A percentile compares a stretch with the other conserved stretches of the same genome.
These are phyloP conservation scores for Lachnellula hyalina DNA, from an alignment of 2,329 filamentous ascomycete genomes.

Conservation along the genomic window DNA sequence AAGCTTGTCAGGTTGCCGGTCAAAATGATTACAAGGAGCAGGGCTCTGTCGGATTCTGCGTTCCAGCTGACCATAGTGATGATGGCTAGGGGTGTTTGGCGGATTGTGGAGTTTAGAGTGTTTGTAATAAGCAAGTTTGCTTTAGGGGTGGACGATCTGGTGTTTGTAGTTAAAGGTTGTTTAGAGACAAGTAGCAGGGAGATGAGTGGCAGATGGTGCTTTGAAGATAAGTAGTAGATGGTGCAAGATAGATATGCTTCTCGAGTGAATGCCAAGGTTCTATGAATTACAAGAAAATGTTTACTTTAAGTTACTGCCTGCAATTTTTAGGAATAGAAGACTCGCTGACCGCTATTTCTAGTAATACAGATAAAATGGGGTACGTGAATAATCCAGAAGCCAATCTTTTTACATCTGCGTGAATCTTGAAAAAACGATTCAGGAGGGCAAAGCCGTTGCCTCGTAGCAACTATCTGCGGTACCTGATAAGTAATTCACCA, in stretches of 20 bases:
- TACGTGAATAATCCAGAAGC: background rate
- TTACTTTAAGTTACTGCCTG: background rate
- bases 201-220: background rate
- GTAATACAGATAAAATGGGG: background rate
- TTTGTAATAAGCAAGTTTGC: background rate
- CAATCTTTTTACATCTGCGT: background rate
- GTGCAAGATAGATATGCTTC: conserved; percentile 1
- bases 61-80: conserved; percentile 24
- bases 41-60: conserved; percentile 22
- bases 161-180: background rate
- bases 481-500: conserved; percentile 2
- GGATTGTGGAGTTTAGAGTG: background rate
- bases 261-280: too few relatives aligned
- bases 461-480: conserved; percentile 4
- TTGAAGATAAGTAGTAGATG: background rate
- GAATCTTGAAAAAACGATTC: background rate
- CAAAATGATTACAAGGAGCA: conserved; percentile 29
- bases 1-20: conserved; percentile 20
- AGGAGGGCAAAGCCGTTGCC: conserved; percentile 2
- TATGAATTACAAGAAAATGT: background rate
- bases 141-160: background rate
- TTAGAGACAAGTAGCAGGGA: background rate
- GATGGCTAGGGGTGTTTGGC: background rate
- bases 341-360: background rate
- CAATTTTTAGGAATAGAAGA: background rate